Percentiles rank a stretch among this genome's conserved stretches.
Conservation (phyloP, 2,329 filamentous ascomycete species). For the Botrytis tulipae region DNA sequence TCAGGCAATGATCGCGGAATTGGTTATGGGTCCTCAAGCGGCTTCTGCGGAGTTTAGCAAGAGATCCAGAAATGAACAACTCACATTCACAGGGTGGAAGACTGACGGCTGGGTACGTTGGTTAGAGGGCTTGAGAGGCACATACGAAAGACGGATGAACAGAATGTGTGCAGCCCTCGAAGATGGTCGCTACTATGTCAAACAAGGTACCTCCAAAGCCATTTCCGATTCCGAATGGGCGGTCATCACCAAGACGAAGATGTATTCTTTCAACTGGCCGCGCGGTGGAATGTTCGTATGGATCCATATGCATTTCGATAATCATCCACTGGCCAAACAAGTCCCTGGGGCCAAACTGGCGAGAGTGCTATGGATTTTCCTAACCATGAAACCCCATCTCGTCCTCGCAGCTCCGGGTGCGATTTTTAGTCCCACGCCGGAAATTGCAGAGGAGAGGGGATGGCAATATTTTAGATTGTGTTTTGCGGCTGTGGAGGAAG, state of each 20-base stretch:
- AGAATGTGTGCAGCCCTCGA: slow-evolving; percentile 74
- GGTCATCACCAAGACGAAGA: slow-evolving; percentile 68
- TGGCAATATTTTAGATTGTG: slow-evolving; percentile 77
- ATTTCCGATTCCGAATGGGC: slow-evolving; percentile 69
- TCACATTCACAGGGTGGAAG: slow-evolving; percentile 64
- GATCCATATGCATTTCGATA: slow-evolving; percentile 69
- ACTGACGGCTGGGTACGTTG: slow-evolving; percentile 86
- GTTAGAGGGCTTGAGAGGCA: slow-evolving; percentile 79
- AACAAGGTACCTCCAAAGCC: slow-evolving; percentile 54
- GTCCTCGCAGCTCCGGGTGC: slow-evolving; percentile 69
- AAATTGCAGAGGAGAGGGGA: slow-evolving; percentile 56
- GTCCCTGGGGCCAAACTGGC: slow-evolving; percentile 57
- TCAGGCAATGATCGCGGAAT: slow-evolving; percentile 75
- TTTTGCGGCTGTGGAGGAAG: slow-evolving; percentile 79
- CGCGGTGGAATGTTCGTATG: slow-evolving; percentile 92
- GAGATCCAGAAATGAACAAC: slow-evolving; percentile 39
- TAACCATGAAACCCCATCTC: slow-evolving; percentile 66
- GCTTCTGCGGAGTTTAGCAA: slow-evolving; percentile 46
- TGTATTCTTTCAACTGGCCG: slow-evolving; percentile 77
- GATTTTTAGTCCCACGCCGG: slow-evolving; percentile 68
- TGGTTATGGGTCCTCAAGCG: slow-evolving; percentile 69
- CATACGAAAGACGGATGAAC: slow-evolving; percentile 83
- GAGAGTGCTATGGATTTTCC: slow-evolving; percentile 66
- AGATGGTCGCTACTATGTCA: slow-evolving; percentile 62
- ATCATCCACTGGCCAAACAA: slow-evolving; percentile 65